Evolutionary conservation across 441 rosid species (phyloP).

Genomic region (Erodium moschatum): DNA sequence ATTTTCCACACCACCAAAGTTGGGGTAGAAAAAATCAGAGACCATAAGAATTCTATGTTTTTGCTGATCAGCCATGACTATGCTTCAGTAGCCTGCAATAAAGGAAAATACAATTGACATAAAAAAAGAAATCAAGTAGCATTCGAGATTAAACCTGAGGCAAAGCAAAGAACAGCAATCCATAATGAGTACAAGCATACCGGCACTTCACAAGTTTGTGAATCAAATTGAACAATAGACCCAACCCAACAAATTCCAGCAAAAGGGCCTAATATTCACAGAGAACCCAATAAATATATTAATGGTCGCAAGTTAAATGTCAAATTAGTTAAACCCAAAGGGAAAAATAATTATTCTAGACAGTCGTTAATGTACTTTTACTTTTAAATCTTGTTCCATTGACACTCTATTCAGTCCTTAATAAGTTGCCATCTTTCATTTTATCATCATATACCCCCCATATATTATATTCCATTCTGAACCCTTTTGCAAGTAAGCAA

Average conservation of each 20-base stretch:
- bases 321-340: background rate
- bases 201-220: background rate
- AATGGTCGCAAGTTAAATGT: background rate
- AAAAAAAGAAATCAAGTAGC: background rate
- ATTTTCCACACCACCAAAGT: conserved; percentile 93
- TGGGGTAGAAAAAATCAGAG: conserved; percentile 98
- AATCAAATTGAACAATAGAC: background rate
- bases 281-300: background rate
- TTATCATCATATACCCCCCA: background rate
- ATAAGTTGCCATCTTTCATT: background rate
- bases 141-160: background rate
- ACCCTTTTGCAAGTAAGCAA: background rate
- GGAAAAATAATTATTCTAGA: background rate
- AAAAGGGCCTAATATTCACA: background rate
- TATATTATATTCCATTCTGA: background rate
- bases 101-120: background rate
- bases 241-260: background rate
- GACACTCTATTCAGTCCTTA: background rate
- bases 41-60: conserved; percentile 71
- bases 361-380: background rate
- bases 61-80: conserved; percentile 39
- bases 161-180: background rate
- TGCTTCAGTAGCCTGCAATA: conserved; percentile 23
- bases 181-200: background rate
- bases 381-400: background rate